phyloP scores from a whole-genome alignment of 2,329 filamentous ascomycete genomes.

The Ambrosiella beaveri region DNA sequence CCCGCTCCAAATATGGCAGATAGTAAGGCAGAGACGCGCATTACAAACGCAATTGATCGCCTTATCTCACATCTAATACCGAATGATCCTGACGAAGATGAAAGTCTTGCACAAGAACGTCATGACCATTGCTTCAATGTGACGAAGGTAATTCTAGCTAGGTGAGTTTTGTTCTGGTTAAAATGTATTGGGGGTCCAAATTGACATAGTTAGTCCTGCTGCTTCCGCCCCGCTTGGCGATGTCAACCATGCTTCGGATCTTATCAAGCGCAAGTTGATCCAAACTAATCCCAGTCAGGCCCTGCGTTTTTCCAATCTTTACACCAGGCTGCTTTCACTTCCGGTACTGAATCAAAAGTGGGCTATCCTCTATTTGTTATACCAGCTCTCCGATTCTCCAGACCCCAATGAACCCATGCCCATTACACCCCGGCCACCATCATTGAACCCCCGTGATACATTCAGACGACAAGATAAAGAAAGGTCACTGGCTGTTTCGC shows the following conservation, averaged over 20 bases:
- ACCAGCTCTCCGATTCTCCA: constrained; percentile 58
- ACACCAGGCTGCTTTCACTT: constrained; percentile 73
- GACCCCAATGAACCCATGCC: constrained; percentile 35
- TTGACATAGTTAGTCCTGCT: constrained; percentile 6
- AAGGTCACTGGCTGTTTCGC: constrained; percentile 21
- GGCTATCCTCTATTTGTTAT: constrained; percentile 84
- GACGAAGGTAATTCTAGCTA: constrained; percentile 33
- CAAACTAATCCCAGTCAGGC: constrained; percentile 64
- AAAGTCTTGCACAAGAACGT: constrained; percentile 49
- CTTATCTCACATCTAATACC: constrained; percentile 61
- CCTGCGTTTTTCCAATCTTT: constrained; percentile 74
- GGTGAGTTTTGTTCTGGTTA: constrained; percentile 21
- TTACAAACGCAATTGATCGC: constrained; percentile 63
- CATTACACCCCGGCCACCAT: constrained; percentile 21
- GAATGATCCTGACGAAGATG: constrained; percentile 44
- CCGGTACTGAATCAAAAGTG: constrained; percentile 91
- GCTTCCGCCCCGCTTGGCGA: constrained; percentile 35
- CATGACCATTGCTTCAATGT: constrained; percentile 44
- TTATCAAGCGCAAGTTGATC: constrained; percentile 79
- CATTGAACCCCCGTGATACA: constrained; percentile 23
- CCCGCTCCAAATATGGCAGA: constrained; percentile 28
- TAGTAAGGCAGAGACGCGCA: constrained; percentile 35
- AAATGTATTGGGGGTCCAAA: neutral
- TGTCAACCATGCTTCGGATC: constrained; percentile 79
- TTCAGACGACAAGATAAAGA: constrained; percentile 24